Evolutionary conservation across 2,329 filamentous ascomycete genomes (phyloP).

Genomic region (Scolecobasidium constrictum): DNA sequence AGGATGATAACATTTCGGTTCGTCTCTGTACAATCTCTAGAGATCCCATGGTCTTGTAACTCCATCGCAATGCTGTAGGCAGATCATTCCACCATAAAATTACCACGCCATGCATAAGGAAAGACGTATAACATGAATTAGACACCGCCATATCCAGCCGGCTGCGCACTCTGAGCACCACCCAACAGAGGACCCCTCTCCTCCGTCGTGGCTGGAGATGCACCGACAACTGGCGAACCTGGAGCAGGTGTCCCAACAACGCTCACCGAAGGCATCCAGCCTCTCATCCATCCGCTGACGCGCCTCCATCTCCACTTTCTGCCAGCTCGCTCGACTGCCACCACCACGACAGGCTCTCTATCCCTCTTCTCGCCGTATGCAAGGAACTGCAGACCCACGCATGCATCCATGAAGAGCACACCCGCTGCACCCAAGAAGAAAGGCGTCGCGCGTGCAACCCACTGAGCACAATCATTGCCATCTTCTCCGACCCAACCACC

Average conservation of each 20-base stretch:
- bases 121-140: too few relatives aligned
- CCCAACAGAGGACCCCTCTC: conserved; percentile 2
- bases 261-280: conserved; percentile 42
- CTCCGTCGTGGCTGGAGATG: not conserved
- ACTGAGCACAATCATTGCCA: conserved; percentile 44
- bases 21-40: too few relatives aligned
- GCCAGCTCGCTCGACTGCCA: conserved; percentile 18
- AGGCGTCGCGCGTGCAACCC: conserved; percentile 47
- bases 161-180: too few relatives aligned
- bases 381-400: conserved; percentile 52
- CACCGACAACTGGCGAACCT: not conserved
- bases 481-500: conserved; percentile 48
- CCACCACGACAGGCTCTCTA: conserved; percentile 5
- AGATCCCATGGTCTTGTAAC: too few relatives aligned
- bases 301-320: conserved; percentile 47
- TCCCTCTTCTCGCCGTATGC: conserved; percentile 40
- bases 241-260: conserved; percentile 4
- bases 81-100: too few relatives aligned
- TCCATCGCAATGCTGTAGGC: too few relatives aligned
- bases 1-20: too few relatives aligned
- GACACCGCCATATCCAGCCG: too few relatives aligned
- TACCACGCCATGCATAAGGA: too few relatives aligned
- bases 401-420: conserved; percentile 50
- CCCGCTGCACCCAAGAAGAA: conserved; percentile 58
- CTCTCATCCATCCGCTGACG: conserved; percentile 55